These are phyloP conservation scores for Isoetes engelmannii DNA, from an alignment of 83 land plant genomes.

Conservation along the genomic window DNA sequence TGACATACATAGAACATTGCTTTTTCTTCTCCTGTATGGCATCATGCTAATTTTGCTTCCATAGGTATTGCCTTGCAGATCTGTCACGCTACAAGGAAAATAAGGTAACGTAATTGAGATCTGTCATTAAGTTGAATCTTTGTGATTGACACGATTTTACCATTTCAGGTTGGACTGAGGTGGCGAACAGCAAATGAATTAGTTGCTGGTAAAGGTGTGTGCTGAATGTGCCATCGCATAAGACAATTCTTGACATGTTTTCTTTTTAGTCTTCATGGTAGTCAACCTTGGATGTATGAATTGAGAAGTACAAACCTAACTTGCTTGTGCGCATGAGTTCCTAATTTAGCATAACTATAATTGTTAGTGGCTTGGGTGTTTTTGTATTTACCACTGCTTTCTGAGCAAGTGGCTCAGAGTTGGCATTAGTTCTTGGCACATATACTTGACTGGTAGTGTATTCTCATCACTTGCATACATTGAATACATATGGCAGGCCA, in stretches of 20 bases:
- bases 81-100: slow-evolving; percentile 72
- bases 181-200: slow-evolving; percentile 89
- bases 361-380: background rate
- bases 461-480: background rate
- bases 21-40: too few species aligned
- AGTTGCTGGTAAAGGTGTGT: slow-evolving; percentile 65
- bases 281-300: too few species aligned
- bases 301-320: background rate
- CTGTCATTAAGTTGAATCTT: background rate
- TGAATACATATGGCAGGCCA: slow-evolving; percentile 4
- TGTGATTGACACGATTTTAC: slow-evolving; percentile 2
- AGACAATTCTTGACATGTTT: too few species aligned
- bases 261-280: too few species aligned
- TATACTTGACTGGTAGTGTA: background rate
- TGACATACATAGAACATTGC: background rate
- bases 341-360: background rate
- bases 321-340: background rate
- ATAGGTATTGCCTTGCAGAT: slow-evolving; percentile 79
- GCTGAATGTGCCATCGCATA: background rate
- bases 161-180: slow-evolving; percentile 60
- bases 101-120: slow-evolving; percentile 33
- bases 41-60: background rate
- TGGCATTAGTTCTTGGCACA: background rate
- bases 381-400: background rate
- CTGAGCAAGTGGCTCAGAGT: background rate